A percentile compares a stretch with the other conserved stretches of the same genome.
Conservation (phyloP, 176 grass and related monocot genomes). For the Aegilops bicornis region DNA sequence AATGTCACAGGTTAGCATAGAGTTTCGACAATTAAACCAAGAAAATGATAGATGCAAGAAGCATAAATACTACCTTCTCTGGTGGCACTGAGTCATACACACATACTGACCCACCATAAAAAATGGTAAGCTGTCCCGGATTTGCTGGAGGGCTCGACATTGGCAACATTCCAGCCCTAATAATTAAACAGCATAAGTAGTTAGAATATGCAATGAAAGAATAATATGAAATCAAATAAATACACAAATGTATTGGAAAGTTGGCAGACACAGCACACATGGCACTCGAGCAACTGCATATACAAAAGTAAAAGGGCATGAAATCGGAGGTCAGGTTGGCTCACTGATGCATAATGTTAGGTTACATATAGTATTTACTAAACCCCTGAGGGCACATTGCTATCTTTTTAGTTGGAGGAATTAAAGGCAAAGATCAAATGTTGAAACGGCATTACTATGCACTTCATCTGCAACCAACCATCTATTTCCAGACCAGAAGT, state of each 20-base stretch:
- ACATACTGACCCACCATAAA: constrained; percentile 77
- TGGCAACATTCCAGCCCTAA: constrained; percentile 39
- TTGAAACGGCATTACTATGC: constrained; percentile 9
- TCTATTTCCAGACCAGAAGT: neutral
- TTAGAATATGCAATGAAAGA: constrained; percentile 26
- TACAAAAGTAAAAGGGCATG: neutral
- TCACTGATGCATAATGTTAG: neutral
- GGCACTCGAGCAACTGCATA: neutral
- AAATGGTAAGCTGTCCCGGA: constrained; percentile 77
- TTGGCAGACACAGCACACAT: constrained; percentile 10
- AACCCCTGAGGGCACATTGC: neutral
- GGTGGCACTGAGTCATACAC: constrained; percentile 76
- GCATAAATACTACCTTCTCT: constrained; percentile 66
- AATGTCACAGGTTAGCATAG: constrained; percentile 26
- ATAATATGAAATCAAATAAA: neutral
- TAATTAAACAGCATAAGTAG: constrained; percentile 22
- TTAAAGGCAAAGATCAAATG: neutral
- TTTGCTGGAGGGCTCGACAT: constrained; percentile 45
- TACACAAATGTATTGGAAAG: neutral
- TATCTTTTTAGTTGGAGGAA: neutral
- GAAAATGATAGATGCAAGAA: neutral
- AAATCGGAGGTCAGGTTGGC: neutral
- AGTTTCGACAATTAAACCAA: neutral
- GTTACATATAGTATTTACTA: neutral
- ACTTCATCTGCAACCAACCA: neutral